phyloP scores from a whole-genome alignment of 1,139 yeast genomes.

The Hemisphaericaspora lyxosophila region DNA sequence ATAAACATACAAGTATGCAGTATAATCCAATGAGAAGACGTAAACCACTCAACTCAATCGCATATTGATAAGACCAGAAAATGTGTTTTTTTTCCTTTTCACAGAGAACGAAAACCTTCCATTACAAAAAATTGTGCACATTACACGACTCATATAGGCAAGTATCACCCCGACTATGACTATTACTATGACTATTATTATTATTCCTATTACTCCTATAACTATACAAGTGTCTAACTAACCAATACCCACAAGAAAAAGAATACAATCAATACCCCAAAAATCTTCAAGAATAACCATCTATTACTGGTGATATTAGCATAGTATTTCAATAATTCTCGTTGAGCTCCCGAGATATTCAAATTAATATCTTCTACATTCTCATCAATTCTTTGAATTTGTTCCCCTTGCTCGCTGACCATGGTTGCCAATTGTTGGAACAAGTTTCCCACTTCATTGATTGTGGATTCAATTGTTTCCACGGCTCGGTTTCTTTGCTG shows the following conservation, averaged over 20 bases:
- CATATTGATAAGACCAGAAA: no score
- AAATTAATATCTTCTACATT: constrained; percentile 91
- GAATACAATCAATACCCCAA: constrained; percentile 80
- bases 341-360: constrained; percentile 90
- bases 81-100: no score
- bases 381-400: constrained; percentile 90
- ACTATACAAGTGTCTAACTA: constrained; percentile 35
- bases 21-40: no score
- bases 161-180: no score
- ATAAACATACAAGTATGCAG: no score
- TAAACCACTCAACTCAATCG: no score
- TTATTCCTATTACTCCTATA: no score
- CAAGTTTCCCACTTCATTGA: constrained; percentile 92
- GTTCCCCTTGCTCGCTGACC: constrained; percentile 98
- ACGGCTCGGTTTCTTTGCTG: constrained; percentile 88
- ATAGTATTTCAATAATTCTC: constrained; percentile 87
- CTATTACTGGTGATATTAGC: constrained; percentile 86
- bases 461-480: constrained; percentile 92
- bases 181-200: no score
- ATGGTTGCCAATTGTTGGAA: constrained; percentile 94
- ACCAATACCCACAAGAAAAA: constrained; percentile 79
- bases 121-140: no score
- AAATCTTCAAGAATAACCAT: constrained; percentile 87
- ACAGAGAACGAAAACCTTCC: no score
- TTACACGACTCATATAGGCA: no score